These are phyloP conservation scores for Zizania palustris DNA, from an alignment of 202 grass and related monocot species.

Conservation along the genomic window DNA sequence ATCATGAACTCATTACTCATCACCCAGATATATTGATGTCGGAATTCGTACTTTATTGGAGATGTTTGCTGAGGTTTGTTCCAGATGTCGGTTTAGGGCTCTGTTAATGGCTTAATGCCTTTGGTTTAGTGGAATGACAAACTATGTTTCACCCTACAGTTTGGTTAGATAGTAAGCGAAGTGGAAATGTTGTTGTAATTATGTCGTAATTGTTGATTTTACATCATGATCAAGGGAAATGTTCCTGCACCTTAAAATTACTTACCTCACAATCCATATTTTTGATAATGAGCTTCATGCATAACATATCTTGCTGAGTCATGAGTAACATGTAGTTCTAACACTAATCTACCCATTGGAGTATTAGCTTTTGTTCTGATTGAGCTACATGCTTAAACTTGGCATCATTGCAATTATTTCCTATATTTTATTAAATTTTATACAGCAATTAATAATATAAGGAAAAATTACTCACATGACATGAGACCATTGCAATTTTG, in stretches of 20 bases:
- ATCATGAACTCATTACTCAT: conserved; percentile 10
- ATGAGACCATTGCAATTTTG: not conserved
- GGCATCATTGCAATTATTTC: conserved; percentile 19
- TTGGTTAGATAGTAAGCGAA: not conserved
- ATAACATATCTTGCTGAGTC: not conserved
- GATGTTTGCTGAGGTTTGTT: conserved; percentile 17
- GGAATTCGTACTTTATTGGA: conserved; percentile 1
- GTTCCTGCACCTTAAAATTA: not conserved
- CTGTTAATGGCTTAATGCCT: not conserved
- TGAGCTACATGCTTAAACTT: not conserved
- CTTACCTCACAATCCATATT: not conserved
- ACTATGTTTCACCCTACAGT: conserved; percentile 3
- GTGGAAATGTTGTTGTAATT: not conserved
- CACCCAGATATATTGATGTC: not conserved
- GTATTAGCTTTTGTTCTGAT: not conserved
- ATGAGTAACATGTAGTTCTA: not conserved
- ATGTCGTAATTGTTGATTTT: not conserved
- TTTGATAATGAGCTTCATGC: conserved; percentile 3
- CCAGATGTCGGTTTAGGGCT: conserved; percentile 32
- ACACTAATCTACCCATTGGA: not conserved
- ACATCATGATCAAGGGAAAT: too few relatives aligned
- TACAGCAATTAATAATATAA: not conserved
- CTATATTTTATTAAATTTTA: too few relatives aligned
- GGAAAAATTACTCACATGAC: too few relatives aligned
- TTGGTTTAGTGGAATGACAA: not conserved